These are phyloP conservation scores for Amauroascus verrucosus DNA, from an alignment of 2,329 filamentous ascomycete genomes.

Conservation along the genomic window DNA sequence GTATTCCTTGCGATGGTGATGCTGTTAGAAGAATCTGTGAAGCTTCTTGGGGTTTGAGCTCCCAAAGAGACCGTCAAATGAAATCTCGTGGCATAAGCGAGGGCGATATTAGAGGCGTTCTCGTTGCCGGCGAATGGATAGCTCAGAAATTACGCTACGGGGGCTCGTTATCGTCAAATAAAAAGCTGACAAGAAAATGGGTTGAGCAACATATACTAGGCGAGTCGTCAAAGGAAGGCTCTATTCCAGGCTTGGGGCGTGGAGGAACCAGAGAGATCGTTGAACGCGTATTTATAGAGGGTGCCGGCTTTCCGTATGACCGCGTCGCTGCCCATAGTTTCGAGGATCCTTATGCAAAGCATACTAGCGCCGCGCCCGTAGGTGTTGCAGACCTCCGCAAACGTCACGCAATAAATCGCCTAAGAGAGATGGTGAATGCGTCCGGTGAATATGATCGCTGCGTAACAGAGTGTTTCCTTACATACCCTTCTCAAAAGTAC, in stretches of 20 bases:
- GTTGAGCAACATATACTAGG: constrained; percentile 49
- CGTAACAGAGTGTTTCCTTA: constrained; percentile 63
- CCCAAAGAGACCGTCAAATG: constrained; percentile 43
- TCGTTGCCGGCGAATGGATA: constrained; percentile 57
- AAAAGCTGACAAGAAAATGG: constrained; percentile 49
- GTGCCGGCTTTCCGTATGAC: constrained; percentile 48
- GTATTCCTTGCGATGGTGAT: constrained; percentile 77
- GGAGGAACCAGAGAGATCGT: constrained; percentile 56
- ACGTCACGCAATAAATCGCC: constrained; percentile 47
- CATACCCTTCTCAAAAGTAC: constrained; percentile 77
- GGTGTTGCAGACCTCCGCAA: constrained; percentile 53
- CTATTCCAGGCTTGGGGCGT: constrained; percentile 50
- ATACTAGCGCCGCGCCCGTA: constrained; percentile 26
- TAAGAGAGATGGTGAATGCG: constrained; percentile 53
- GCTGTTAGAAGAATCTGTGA: constrained; percentile 65
- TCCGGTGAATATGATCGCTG: constrained; percentile 54
- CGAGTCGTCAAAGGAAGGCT: constrained; percentile 44
- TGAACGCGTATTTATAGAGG: constrained; percentile 55
- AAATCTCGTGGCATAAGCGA: constrained; percentile 38
- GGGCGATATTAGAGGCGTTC: constrained; percentile 52
- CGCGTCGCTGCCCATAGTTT: constrained; percentile 31
- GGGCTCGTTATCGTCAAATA: constrained; percentile 27
- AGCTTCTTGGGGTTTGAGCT: constrained; percentile 54
- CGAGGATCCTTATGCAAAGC: constrained; percentile 26
- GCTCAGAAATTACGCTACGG: constrained; percentile 48